These are phyloP conservation scores for Hemileccinum rubropunctum DNA, from an alignment of 768 basidiomycete genomes.

Conservation along the genomic window DNA sequence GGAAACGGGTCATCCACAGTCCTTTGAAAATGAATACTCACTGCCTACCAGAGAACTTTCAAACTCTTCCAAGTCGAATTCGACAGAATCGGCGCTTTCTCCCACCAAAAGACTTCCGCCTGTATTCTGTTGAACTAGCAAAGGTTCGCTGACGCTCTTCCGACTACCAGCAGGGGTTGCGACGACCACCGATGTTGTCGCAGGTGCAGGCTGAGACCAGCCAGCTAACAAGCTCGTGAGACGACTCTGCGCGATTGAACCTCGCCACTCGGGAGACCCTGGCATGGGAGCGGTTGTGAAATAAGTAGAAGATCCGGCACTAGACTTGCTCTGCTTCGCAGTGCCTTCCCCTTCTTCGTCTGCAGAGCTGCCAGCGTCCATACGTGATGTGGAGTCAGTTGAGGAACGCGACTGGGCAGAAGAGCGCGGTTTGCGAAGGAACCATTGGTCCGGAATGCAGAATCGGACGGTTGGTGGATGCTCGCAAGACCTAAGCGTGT, in stretches of 20 bases:
- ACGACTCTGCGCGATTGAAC: constrained; percentile 54
- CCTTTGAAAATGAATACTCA: neutral
- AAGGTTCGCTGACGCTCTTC: constrained; percentile 73
- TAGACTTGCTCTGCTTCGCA: constrained; percentile 46
- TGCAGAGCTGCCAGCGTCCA: constrained; percentile 14
- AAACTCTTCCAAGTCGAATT: constrained; percentile 48
- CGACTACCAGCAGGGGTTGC: constrained; percentile 38
- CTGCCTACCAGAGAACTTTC: constrained; percentile 65
- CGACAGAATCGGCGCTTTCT: constrained; percentile 30
- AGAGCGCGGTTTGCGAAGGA: constrained; percentile 58
- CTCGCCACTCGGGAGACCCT: constrained; percentile 47
- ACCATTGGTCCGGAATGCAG: constrained; percentile 81
- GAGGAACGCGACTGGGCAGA: constrained; percentile 52
- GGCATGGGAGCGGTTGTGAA: constrained; percentile 17
- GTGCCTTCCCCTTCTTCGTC: constrained; percentile 57
- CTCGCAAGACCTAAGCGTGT: constrained; percentile 12
- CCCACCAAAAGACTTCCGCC: constrained; percentile 28
- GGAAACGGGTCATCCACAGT: constrained; percentile 6
- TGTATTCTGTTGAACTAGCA: constrained; percentile 48
- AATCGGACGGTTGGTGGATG: constrained; percentile 44
- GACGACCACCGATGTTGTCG: constrained; percentile 30
- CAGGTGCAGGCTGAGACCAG: constrained; percentile 53
- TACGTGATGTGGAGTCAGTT: constrained; percentile 36
- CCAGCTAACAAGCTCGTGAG: constrained; percentile 66
- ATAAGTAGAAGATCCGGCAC: constrained; percentile 25